Evolutionary conservation across 129 eudicot genomes (phyloP), one percentile per base, ranked within the genome.

Genomic region (Scalesia atractyloides): DNA sequence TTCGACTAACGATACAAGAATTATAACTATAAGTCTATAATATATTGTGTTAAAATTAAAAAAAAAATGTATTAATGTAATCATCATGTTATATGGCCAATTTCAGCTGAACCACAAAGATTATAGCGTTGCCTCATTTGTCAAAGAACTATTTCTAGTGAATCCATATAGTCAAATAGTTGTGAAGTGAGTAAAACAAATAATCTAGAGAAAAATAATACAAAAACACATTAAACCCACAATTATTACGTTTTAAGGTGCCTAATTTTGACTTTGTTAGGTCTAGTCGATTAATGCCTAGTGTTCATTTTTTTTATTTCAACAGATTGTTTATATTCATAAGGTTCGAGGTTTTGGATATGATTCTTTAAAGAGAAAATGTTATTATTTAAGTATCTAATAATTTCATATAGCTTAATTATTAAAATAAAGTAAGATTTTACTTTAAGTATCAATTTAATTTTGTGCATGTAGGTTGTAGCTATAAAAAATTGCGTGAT

Each of bases 221-320:
- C 10, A 48, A 73, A 33, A 63, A 17, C 63, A 12, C 7, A 36
- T 48, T 18, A 73, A 43, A 49, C 37, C 9, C 52, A 36, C 24
- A 49, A 73, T 73, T 33, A 63, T 13, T 62, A 48, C 15, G 78
- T 73, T 63, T 30, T 14, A 73, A 13, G 70, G 70, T 64, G 71
- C 78, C 78, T 63, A 73, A 49, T 52, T 73, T 63, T 73, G 78
- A 73, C 78, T 63, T 73, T 50, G 26, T 7, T 49, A 19, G 69
- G 41, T 63, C 60, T 48, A 19, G 62, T 62, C 56, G 65, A 37
- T 70, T 70, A 22, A 53, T 19, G 10, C 30, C 60, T 18, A 53
- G 30, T 10, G 26, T 53, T 53, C 60, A 2, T 41, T 7, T 53
- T 63, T 17, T 36, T 34, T 36, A 12, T 63, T 3, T 4, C 15